Evolutionary conservation across 257 asterid genomes (phyloP).

Genomic region (Solanum sejunctum): DNA sequence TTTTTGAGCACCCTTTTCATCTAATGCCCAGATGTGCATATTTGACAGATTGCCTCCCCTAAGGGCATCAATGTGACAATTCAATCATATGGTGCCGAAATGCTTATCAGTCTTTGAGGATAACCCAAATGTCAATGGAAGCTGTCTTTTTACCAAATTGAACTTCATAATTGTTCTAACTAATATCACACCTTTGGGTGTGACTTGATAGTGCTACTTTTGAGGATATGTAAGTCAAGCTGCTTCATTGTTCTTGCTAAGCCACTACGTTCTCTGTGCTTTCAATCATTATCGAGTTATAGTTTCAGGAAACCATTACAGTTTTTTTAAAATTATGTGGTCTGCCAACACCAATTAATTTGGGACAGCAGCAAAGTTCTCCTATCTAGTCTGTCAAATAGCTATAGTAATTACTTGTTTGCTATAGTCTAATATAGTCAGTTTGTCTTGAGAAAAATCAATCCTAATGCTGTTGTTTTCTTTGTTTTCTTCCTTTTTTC

Average conservation of each 20-base stretch:
- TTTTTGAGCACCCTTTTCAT: not conserved
- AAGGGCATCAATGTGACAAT: not conserved
- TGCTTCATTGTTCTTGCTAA: not conserved
- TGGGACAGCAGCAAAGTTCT: not conserved
- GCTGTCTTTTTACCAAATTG: not conserved
- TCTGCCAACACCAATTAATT: not conserved
- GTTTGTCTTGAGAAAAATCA: not conserved
- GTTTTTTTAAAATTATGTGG: not conserved
- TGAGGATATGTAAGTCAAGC: not conserved
- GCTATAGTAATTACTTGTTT: not conserved
- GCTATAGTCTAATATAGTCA: not conserved
- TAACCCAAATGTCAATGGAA: not conserved
- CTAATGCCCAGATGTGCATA: not conserved
- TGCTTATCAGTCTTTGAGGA: not conserved
- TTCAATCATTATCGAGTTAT: not conserved
- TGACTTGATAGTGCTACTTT: not conserved
- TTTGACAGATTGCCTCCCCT: not conserved
- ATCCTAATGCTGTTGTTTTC: not conserved
- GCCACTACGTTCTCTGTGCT: not conserved
- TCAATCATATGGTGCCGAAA: not conserved
- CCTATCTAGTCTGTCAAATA: not conserved
- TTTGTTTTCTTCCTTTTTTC: not conserved
- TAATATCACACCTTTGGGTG: not conserved
- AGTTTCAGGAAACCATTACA: not conserved
- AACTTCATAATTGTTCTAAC: not conserved